Evolutionary conservation across 1,139 yeast species (phyloP).

Genomic region (Saccharomyces hybrid): DNA sequence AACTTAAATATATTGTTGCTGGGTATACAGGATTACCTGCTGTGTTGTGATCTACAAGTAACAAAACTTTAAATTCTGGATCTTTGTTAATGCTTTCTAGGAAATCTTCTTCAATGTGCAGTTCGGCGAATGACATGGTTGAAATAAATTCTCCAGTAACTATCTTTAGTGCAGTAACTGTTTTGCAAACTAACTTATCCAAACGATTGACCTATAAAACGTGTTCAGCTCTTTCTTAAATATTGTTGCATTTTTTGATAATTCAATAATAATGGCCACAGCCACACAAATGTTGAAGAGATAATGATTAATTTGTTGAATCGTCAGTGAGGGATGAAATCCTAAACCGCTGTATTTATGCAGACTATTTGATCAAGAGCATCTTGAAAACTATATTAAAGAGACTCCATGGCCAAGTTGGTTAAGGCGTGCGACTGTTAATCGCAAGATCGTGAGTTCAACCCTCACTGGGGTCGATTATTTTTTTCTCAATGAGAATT

Average conservation of each 20-base stretch:
- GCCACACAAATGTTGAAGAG: not conserved
- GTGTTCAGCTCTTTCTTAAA: not conserved
- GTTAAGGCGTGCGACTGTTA: constrained; percentile 23
- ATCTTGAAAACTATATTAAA: not conserved
- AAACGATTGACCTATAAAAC: too few species aligned
- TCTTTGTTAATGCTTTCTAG: not conserved
- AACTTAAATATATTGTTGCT: not conserved
- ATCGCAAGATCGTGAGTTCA: constrained; percentile 24
- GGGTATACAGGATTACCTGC: not conserved
- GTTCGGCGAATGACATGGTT: not conserved
- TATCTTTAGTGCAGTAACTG: not conserved
- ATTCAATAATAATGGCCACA: not conserved
- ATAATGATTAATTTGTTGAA: too few species aligned
- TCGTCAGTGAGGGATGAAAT: too few species aligned
- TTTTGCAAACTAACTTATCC: not conserved
- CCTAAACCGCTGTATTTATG: too few species aligned
- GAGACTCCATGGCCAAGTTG: constrained; percentile 20
- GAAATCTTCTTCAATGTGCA: not conserved
- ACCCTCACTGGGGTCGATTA: constrained; percentile 21
- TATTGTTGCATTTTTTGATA: not conserved
- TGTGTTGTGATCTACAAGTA: not conserved
- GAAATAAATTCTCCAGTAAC: not conserved
- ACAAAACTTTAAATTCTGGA: not conserved
- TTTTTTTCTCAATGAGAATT: constrained; percentile 1
- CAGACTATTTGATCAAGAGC: too few species aligned